phyloP scores from a whole-genome alignment of 2,329 filamentous ascomycete genomes.

The Xylariaceae sp. region DNA sequence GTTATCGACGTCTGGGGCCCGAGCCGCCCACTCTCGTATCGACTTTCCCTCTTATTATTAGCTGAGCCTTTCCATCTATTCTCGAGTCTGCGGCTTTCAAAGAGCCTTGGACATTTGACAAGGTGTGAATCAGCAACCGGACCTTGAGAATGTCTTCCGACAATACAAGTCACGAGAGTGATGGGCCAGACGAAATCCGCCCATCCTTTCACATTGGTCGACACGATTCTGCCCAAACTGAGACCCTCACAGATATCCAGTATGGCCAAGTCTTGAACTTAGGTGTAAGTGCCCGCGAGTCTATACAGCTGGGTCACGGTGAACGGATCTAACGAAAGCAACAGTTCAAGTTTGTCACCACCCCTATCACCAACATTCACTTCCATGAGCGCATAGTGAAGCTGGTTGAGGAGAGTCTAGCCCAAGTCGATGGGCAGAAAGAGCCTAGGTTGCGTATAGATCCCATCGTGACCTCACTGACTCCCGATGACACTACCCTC shows the following conservation, averaged over 20 bases:
- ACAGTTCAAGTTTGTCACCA: constrained; percentile 75
- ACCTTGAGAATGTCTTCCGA: constrained; percentile 24
- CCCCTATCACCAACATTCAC: constrained; percentile 68
- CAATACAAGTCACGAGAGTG: constrained; percentile 20
- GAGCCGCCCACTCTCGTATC: background rate
- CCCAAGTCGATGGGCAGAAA: constrained; percentile 43
- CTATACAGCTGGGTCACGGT: too few relatives aligned
- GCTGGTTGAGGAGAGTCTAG: constrained; percentile 54
- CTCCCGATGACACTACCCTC: constrained; percentile 72
- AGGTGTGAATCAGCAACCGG: background rate
- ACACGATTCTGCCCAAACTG: constrained; percentile 40
- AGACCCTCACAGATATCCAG: constrained; percentile 59
- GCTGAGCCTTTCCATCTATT: background rate
- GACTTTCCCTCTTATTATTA: too few relatives aligned
- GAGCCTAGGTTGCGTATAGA: constrained; percentile 47
- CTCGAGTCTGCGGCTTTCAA: background rate
- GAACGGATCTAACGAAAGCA: constrained; percentile 3
- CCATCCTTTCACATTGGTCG: constrained; percentile 64
- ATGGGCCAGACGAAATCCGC: constrained; percentile 45
- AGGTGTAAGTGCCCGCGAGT: constrained; percentile 53
- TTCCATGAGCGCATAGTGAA: constrained; percentile 66
- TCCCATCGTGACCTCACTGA: constrained; percentile 64
- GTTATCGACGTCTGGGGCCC: background rate
- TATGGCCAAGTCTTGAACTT: constrained; percentile 64
- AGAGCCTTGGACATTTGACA: background rate